Evolutionary conservation across 1,139 yeast genomes (phyloP).

Genomic region (Yamadazyma diddensiae): DNA sequence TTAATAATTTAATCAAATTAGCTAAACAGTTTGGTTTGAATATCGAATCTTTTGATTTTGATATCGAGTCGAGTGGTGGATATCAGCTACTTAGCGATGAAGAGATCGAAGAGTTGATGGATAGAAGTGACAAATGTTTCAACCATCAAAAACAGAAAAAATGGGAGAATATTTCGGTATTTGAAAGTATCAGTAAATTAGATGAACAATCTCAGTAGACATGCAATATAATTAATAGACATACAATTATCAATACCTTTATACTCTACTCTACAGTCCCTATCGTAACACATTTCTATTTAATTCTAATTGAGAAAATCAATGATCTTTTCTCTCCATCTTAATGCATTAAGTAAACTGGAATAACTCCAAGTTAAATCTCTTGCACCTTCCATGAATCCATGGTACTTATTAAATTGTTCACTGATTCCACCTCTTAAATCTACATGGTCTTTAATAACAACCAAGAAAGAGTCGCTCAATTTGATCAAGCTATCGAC

Average conservation of each 20-base stretch:
- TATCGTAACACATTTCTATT: not conserved
- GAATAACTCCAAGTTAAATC: constrained; percentile 92
- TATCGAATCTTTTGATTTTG: constrained; percentile 12
- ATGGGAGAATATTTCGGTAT: constrained; percentile 45
- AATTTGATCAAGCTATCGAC: constrained; percentile 47
- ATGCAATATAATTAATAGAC: not conserved
- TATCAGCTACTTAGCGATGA: constrained; percentile 19
- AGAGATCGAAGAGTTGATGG: constrained; percentile 55
- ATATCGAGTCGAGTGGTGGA: constrained; percentile 8
- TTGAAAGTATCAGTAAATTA: constrained; percentile 49
- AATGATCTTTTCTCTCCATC: constrained; percentile 47
- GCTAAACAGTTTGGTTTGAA: constrained; percentile 22
- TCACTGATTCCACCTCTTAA: constrained; percentile 80
- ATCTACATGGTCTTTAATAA: constrained; percentile 70
- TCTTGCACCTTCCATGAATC: constrained; percentile 84
- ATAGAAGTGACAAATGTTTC: constrained; percentile 51
- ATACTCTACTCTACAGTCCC: not conserved
- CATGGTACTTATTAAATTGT: constrained; percentile 77
- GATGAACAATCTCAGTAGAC: constrained; percentile 17
- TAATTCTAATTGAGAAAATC: not conserved
- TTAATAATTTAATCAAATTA: constrained; percentile 30
- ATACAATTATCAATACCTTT: not conserved
- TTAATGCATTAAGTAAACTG: constrained; percentile 67
- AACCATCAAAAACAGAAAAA: constrained; percentile 15
- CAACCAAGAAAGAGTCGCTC: constrained; percentile 75